These are phyloP conservation scores for Aphanomyces stellatus DNA, from an alignment of 352 stramenopile species.

Conservation along the genomic window DNA sequence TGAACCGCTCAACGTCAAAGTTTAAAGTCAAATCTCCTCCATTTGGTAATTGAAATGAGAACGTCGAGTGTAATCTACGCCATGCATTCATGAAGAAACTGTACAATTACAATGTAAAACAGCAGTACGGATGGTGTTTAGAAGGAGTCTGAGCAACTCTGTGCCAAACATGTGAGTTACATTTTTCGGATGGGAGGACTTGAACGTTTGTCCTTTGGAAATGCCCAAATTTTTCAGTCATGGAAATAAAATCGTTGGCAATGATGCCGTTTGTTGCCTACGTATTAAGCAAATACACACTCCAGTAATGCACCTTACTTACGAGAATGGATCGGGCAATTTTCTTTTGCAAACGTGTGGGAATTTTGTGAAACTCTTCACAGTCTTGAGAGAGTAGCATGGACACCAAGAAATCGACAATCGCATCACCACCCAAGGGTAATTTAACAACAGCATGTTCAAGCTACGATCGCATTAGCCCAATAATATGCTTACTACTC, in stretches of 20 bases:
- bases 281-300: background rate
- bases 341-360: background rate
- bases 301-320: background rate
- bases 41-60: background rate
- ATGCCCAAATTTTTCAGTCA: background rate
- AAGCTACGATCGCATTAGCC: slow-evolving; percentile 52
- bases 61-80: background rate
- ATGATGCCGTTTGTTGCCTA: slow-evolving; percentile 1
- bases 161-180: background rate
- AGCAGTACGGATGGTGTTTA: background rate
- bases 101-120: background rate
- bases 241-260: background rate
- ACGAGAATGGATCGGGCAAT: background rate
- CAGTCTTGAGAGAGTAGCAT: slow-evolving; percentile 16
- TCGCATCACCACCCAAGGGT: background rate
- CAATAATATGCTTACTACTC: slow-evolving; percentile 86
- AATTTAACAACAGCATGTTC: slow-evolving; percentile 14
- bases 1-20: slow-evolving; percentile 1
- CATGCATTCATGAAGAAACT: background rate
- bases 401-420: slow-evolving; percentile 8
- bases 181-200: background rate
- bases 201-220: background rate
- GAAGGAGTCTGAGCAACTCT: background rate
- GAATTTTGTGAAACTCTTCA: slow-evolving; percentile 11
- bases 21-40: background rate